A percentile compares a stretch with the other conserved stretches of the same genome.
Evolutionary conservation across 352 stramenopile genomes (phyloP).

Genomic region (Phytophthora pseudosyringae): DNA sequence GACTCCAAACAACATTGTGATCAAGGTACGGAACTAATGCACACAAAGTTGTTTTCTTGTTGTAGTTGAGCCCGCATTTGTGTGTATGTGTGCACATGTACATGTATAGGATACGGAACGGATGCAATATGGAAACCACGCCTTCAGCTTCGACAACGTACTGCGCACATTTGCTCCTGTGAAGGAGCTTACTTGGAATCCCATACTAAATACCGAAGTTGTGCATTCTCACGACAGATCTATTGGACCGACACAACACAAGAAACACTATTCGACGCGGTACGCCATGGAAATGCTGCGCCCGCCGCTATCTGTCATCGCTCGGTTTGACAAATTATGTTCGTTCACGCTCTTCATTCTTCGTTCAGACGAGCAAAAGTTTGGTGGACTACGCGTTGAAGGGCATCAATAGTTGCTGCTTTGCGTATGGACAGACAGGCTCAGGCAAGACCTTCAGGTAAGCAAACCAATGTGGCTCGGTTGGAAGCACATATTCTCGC

Average conservation of each 20-base stretch:
- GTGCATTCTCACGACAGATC: constrained; percentile 42
- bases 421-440: constrained; percentile 92
- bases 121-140: constrained; percentile 88
- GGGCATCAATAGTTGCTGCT: constrained; percentile 95
- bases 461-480: background rate
- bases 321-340: background rate
- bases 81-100: background rate
- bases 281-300: constrained; percentile 17
- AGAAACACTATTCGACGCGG: constrained; percentile 72
- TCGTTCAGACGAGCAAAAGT: constrained; percentile 72
- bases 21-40: constrained; percentile 51
- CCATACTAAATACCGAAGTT: background rate
- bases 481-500: background rate
- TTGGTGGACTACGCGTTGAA: constrained; percentile 92
- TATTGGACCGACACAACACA: constrained; percentile 87
- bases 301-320: background rate
- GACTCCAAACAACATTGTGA: constrained; percentile 80
- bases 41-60: background rate
- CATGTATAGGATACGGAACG: constrained; percentile 69
- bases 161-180: background rate
- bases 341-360: background rate
- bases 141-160: constrained; percentile 88
- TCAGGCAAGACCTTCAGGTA: constrained; percentile 88
- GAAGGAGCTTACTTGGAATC: background rate
- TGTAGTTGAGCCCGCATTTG: background rate